phyloP scores from a whole-genome alignment of 2,329 filamentous ascomycete genomes.

The Volutella citrinella region DNA sequence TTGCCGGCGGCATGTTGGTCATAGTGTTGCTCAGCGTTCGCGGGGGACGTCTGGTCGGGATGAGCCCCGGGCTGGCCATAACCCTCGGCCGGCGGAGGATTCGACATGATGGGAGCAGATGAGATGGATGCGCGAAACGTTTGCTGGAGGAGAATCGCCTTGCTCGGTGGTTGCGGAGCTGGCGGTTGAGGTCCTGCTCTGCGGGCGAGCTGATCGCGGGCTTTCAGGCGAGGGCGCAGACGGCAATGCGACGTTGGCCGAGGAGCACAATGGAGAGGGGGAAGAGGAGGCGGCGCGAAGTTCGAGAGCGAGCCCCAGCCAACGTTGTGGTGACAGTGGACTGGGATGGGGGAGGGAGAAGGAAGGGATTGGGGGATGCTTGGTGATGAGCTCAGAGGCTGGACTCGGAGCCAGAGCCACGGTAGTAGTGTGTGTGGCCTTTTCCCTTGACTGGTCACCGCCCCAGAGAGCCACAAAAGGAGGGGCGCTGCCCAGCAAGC shows the following conservation, averaged over 20 bases:
- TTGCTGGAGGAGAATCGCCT: too few species aligned
- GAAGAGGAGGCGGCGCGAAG: slow-evolving; percentile 10
- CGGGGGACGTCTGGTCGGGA: too few species aligned
- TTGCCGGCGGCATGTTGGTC: slow-evolving; percentile 48
- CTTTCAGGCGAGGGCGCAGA: too few species aligned
- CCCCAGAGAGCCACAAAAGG: slow-evolving; percentile 24
- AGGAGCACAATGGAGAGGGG: slow-evolving; percentile 2
- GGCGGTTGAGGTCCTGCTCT: too few species aligned
- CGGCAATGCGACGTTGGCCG: background rate
- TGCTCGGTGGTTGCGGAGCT: slow-evolving; percentile 7
- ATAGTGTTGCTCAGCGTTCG: slow-evolving; percentile 31
- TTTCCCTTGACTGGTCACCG: slow-evolving; percentile 26
- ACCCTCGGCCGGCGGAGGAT: slow-evolving; percentile 51
- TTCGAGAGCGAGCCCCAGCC: slow-evolving; percentile 22
- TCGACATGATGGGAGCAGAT: slow-evolving; percentile 54
- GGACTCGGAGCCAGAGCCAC: slow-evolving; percentile 9
- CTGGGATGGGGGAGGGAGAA: slow-evolving; percentile 18
- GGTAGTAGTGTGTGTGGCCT: slow-evolving; percentile 25
- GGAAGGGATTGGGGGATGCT: slow-evolving; percentile 13
- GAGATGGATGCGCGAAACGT: too few species aligned
- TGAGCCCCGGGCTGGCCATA: too few species aligned
- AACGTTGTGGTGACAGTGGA: slow-evolving; percentile 15
- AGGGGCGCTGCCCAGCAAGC: too few species aligned
- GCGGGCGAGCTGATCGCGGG: too few species aligned
- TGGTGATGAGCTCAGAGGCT: slow-evolving; percentile 24